Evolutionary conservation across 2,329 filamentous ascomycete genomes (phyloP), one percentile per base, ranked within the genome.

Genomic region (Berkeleyomyces rouxiae): DNA sequence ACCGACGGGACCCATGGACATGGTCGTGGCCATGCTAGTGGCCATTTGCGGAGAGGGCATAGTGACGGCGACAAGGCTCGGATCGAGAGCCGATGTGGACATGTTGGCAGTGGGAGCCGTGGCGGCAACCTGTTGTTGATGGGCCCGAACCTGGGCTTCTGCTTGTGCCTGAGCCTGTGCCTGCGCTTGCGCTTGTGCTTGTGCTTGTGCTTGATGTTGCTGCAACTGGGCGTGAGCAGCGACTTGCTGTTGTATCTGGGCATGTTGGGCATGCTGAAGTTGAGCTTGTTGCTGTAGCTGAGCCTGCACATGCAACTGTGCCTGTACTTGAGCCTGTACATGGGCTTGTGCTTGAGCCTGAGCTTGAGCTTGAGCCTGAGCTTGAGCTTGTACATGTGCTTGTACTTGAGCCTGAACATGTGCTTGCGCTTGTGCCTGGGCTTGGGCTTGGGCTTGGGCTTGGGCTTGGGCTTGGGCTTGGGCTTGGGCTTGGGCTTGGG

Each of bases 101-200:
- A 64, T 64, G 16, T 62, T 62, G 13, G 63, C 63, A 40, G 63
- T 64, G 3, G 63, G 63, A 7, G 61, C 63, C 10, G 60, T 40
- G 4, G 55, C 63, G n/a, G 58, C 31, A 33, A 46, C 58, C 7
- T 59, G 58, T 44, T 59, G 58, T 16, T 57, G 53, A 36, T 64
- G 62, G 16, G 31, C 61, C 13, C 60, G 31, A 13, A 37, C 47
- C 5, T 42, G 37, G 46, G 61, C 61, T 46, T 62, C 51, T 16
- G 55, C 61, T 11, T 62, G 49, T 10, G 37, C 61, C 13, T 51
- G 47, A 3, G 47, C 47, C 23, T 51, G 47, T 1, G 47, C 47
- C 4, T 51, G 47, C 10, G 47, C 47, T 33, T 51, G 47, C 4
- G 53, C 53, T 40, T 57, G 53, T 3, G 43, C 59, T 7, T 61